Evolutionary conservation across 2,329 filamentous ascomycete species (phyloP).

Genomic region (Gnomoniopsis sp.): DNA sequence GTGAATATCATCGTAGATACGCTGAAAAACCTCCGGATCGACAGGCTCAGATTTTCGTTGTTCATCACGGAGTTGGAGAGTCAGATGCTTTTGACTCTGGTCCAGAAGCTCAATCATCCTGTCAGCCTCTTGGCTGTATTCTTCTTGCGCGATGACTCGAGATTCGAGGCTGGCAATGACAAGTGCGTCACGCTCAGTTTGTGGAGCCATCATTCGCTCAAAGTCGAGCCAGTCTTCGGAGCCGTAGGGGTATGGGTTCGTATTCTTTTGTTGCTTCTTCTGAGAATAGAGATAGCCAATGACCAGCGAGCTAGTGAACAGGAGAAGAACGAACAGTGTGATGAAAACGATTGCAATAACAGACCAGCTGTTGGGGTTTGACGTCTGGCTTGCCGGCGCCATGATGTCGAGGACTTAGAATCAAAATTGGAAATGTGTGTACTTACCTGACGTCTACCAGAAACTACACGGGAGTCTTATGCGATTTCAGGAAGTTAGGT

Average conservation of each 20-base stretch:
- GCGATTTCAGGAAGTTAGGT: not conserved
- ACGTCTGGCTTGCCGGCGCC: not conserved
- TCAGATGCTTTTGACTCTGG: not conserved
- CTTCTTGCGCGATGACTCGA: not conserved
- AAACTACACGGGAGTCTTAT: not conserved
- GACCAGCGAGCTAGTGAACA: not conserved
- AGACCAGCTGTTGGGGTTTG: not conserved
- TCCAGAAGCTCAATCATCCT: not conserved
- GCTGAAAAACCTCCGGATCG: not conserved
- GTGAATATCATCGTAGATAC: not conserved
- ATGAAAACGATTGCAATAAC: not conserved
- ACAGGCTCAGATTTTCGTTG: not conserved
- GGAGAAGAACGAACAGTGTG: not conserved
- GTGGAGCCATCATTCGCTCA: not conserved
- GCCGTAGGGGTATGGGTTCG: slow-evolving; percentile 5
- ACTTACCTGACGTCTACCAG: not conserved
- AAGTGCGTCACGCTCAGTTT: not conserved
- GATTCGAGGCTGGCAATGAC: not conserved
- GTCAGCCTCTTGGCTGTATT: not conserved
- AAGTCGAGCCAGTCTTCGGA: not conserved
- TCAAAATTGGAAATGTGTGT: not conserved
- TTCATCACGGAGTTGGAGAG: not conserved
- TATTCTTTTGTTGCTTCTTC: not conserved
- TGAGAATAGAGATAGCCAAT: not conserved
- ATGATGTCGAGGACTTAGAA: not conserved